These are phyloP conservation scores for Dothiorella sarmentorum DNA, from an alignment of 2,329 filamentous ascomycete genomes.

Conservation along the genomic window DNA sequence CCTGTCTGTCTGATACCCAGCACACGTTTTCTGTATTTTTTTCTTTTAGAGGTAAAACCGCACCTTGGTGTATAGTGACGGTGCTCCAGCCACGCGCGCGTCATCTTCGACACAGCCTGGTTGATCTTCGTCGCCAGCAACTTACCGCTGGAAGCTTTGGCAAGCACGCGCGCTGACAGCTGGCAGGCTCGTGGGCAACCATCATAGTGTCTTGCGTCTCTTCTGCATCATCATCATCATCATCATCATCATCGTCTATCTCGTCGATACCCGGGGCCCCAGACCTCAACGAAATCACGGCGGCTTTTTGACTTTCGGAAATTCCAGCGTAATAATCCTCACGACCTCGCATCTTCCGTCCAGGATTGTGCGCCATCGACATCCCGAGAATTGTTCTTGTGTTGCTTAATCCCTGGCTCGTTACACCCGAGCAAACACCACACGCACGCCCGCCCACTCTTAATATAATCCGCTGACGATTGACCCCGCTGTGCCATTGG, in stretches of 20 bases:
- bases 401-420: not conserved
- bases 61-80: not conserved
- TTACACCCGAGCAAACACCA: conserved; percentile 15
- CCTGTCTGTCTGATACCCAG: conserved; percentile 3
- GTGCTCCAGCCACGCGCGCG: not conserved
- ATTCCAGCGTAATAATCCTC: not conserved
- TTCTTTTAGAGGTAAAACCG: conserved; percentile 6
- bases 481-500: not conserved
- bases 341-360: not conserved
- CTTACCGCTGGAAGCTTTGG: conserved; percentile 7
- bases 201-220: conserved; percentile 3
- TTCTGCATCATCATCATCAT: not conserved
- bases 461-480: not conserved
- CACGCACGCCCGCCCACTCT: not conserved
- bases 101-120: conserved; percentile 4
- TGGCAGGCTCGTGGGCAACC: not conserved
- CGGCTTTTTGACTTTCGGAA: conserved; percentile 9
- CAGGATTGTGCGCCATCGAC: not conserved
- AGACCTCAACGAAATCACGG: no score
- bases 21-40: not conserved
- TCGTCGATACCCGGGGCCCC: conserved; percentile 5
- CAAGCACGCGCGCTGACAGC: not conserved
- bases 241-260: not conserved
- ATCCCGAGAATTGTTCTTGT: not conserved
- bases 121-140: not conserved